Base-by-base conservation (phyloP, 306 rosid genomes). In the Dryas octopetala region DNA sequence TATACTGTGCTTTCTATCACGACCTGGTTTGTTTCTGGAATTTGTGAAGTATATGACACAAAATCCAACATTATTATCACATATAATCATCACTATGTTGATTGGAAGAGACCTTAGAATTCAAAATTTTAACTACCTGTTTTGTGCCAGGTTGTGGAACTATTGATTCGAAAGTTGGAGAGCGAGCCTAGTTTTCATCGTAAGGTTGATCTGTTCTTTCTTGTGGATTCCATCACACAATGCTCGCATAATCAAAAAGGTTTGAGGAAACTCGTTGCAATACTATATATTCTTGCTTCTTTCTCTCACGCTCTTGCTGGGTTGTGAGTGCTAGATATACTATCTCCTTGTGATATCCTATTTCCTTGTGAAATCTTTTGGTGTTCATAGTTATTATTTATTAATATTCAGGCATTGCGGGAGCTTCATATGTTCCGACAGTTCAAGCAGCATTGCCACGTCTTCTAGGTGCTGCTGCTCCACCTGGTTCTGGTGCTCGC, bases 361-460 rank as follows among this genome's bases (percentile, higher is more conserved):
- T 28, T 60, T 60, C 17, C 1, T n/a, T 50, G 15, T 47, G 76
- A 26, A 17, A 73, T 70, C 6, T 41, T 11, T 43, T 26, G 26
- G 26, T 26, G 16, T 15, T 15, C 38, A 16, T 32, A 73, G 32
- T 16, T 60, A 19, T 44, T 45, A 0, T 47, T 55, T 59, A 26
- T 58, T 57, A 55, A 53, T 78, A 78, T 84, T 61, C 86, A 96
- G 99, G 98, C 79, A 90, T 92, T 85, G 99, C 94, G 1, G 99
- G 98, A 84, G 97, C 98, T 62, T 92, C 99, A 23, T 96, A 96
- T 83, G 83, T 96, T 51, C 99, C 99, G 23, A 86, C 80, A 4
- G 93, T 96, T 88, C 99, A 96, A 87, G 90, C 98, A 70, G 99
- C 99, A 2, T 85, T 96, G 90, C 92, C 98, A 55, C 99, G 99